Base-by-base conservation (phyloP, 257 asterid species). In the Prunella vulgaris region DNA sequence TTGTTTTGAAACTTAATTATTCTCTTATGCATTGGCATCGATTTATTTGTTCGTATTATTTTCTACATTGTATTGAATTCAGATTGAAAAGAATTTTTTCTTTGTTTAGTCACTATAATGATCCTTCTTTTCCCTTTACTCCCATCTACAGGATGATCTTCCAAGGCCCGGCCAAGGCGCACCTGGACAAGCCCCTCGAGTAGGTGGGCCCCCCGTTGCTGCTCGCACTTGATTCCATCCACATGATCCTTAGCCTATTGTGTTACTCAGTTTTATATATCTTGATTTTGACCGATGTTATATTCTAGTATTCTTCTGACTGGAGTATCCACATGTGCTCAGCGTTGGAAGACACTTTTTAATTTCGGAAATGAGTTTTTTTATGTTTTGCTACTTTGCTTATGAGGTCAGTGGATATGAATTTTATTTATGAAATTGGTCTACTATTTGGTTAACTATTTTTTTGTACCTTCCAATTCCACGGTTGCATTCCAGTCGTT, bases 171-270 rank as follows among this genome's bases (percentile, higher is more conserved):
- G 90, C 33, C 97, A 90, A 73, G 76, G 21, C 21, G 2, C 53
- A n/a, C 53, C 92, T 8, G 92, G 92, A 15, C 97, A 90, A 73
- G 77, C 92, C 53, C 90, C 94, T 27, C 96, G 97, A 15, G 71
- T 57, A 17, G 84, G 86, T 46, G 94, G 90, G 54, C 77, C 95
- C 17, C 94, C 94, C 1, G 69, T 52, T 42, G 87, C 91, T 22
- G 81, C 88, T 27, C 91, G 96, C 4, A 1, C 88, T 56, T 90
- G 58, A 86, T 71, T 46, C 28, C 59, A 14, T 71, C 18, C n/a
- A 13, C 60, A 40, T n/a, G 28, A 42, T 15, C 49, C 20, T 35
- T 37, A 51, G 51, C 28, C 24, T 28, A 21, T 57, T 22, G 1
- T 32, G 37, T 70, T 44, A 52, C 53, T 69, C 46, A 17, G 63